phyloP scores from a whole-genome alignment of 2,329 filamentous ascomycete genomes.

The Leptosphaerulina australis region DNA sequence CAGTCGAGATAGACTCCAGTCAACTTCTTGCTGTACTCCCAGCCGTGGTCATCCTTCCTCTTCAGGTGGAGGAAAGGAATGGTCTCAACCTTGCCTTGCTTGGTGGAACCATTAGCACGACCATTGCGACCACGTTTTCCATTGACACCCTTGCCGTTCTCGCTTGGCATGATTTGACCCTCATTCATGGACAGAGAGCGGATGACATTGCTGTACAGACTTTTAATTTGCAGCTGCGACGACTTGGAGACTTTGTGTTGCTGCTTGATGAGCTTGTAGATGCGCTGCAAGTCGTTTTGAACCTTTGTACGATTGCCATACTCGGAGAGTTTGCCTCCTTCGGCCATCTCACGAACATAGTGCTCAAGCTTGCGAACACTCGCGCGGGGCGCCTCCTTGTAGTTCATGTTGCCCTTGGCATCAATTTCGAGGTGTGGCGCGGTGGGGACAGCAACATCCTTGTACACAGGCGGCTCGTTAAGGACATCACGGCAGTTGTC shows the following conservation, averaged over 20 bases:
- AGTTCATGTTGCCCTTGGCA: slow-evolving; percentile 88
- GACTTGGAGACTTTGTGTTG: slow-evolving; percentile 98
- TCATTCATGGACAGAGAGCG: slow-evolving; percentile 97
- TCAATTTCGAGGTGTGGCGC: slow-evolving; percentile 93
- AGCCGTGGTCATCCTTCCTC: slow-evolving; percentile 89
- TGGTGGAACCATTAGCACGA: slow-evolving; percentile 61
- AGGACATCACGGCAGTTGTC: slow-evolving; percentile 97
- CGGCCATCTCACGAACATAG: slow-evolving; percentile 98
- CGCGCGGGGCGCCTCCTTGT: slow-evolving; percentile 82
- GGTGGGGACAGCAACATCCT: slow-evolving; percentile 91
- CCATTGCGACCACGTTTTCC: slow-evolving; percentile 64
- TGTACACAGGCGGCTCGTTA: slow-evolving; percentile 83
- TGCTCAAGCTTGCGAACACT: slow-evolving; percentile 97
- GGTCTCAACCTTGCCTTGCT: slow-evolving; percentile 89
- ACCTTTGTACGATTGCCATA: slow-evolving; percentile 99
- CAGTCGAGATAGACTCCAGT: slow-evolving; percentile 92
- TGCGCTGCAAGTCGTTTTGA: slow-evolving; percentile 89
- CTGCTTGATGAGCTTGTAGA: slow-evolving; percentile 98
- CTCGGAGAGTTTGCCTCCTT: slow-evolving; percentile 97
- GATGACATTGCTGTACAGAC: slow-evolving; percentile 89
- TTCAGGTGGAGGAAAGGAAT: slow-evolving; percentile 98
- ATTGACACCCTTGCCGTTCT: slow-evolving; percentile 70
- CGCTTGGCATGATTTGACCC: slow-evolving; percentile 91
- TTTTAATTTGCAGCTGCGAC: slow-evolving; percentile 95
- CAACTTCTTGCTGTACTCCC: slow-evolving; percentile 99